A percentile compares a stretch with the other conserved stretches of the same genome.
Evolutionary conservation across 129 eudicot species (phyloP).

Genomic region (sunflower (Helianthus annuus)): DNA sequence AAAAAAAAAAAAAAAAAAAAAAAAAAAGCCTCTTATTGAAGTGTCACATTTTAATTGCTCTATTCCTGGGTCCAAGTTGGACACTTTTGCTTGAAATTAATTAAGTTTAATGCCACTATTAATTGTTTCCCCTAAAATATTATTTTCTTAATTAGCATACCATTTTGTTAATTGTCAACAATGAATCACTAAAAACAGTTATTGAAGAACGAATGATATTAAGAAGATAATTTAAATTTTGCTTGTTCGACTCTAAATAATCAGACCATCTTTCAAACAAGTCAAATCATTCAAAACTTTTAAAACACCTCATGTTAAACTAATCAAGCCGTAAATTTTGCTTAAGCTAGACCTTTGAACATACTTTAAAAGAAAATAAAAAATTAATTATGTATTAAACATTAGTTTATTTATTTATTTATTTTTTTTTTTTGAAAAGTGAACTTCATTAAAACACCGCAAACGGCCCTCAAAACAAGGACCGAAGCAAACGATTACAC

Average conservation of each 20-base stretch:
- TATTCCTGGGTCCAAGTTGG: background rate
- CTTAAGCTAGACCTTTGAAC: background rate
- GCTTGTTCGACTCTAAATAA: background rate
- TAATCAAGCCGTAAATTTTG: too few species aligned
- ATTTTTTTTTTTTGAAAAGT: too few species aligned
- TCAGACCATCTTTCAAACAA: background rate
- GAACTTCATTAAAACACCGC: too few species aligned
- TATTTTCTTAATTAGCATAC: slow-evolving; percentile 5
- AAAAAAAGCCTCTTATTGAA: too few species aligned
- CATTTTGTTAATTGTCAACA: slow-evolving; percentile 18
- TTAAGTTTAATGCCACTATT: slow-evolving; percentile 14
- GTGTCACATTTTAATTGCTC: background rate
- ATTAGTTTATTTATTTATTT: too few species aligned
- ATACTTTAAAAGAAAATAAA: background rate
- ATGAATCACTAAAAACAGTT: slow-evolving; percentile 17
- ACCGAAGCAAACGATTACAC: too few species aligned
- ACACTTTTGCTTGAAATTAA: slow-evolving; percentile 16
- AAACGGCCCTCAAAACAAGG: too few species aligned
- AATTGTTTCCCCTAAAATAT: slow-evolving; percentile 12
- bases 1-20: too few species aligned
- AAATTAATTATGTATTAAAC: background rate
- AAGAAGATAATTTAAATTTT: background rate
- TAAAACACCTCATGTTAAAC: too few species aligned
- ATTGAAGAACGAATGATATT: background rate
- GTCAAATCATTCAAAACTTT: background rate